Percentiles rank a stretch among this genome's conserved stretches.
Conservation (phyloP, 2,329 filamentous ascomycete genomes). For the Cordyceps fumosorosea region DNA sequence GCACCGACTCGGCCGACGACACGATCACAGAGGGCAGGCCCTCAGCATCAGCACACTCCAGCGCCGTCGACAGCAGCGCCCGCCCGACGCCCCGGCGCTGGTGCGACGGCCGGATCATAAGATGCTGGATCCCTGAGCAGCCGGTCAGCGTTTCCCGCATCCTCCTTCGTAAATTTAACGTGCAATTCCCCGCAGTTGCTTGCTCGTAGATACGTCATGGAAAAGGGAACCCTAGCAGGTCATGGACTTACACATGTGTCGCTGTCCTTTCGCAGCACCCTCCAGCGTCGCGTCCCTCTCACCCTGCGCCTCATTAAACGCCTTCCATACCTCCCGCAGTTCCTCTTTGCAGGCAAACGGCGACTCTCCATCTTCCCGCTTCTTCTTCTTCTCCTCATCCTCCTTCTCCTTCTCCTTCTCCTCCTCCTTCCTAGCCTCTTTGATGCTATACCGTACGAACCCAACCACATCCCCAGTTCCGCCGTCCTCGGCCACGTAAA, state of each 20-base stretch:
- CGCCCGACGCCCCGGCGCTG: constrained; percentile 18
- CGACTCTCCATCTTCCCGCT: constrained; percentile 6
- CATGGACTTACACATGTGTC: constrained; percentile 16
- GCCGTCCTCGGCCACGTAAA: constrained; percentile 14
- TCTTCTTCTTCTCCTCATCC: background rate
- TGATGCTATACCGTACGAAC: constrained; percentile 13
- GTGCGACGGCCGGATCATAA: constrained; percentile 19
- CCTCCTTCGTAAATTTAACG: background rate
- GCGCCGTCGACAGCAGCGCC: constrained; percentile 14
- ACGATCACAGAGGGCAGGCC: constrained; percentile 16
- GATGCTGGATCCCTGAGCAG: constrained; percentile 16
- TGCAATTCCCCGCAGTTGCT: too few relatives aligned
- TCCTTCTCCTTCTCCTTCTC: background rate
- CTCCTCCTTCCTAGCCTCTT: constrained; percentile 5
- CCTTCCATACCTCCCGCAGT: constrained; percentile 19
- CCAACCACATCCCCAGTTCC: constrained; percentile 11
- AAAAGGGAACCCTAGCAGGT: too few relatives aligned
- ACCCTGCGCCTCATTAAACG: constrained; percentile 15
- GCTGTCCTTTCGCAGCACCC: constrained; percentile 14
- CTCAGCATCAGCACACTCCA: constrained; percentile 12
- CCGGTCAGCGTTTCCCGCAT: background rate
- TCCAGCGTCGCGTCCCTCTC: constrained; percentile 19
- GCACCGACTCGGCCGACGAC: constrained; percentile 17
- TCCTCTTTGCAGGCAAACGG: constrained; percentile 15
- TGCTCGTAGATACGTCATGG: too few relatives aligned